Evolutionary conservation across 495 filamentous ascomycete species (phyloP).

Genomic region (Aspergillus taichungensis): DNA sequence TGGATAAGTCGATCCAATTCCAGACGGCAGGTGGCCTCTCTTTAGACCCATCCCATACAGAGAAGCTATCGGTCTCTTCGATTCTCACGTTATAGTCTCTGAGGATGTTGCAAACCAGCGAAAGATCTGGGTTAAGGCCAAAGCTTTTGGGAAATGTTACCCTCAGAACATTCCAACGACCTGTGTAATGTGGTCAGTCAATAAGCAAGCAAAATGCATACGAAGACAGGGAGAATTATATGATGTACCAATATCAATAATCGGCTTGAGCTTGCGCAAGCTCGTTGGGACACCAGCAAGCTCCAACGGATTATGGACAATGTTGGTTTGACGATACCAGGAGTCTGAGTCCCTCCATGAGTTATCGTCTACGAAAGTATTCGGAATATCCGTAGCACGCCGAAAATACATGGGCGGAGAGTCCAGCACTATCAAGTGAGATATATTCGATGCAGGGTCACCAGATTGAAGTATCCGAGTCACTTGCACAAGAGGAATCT

Average conservation of each 20-base stretch:
- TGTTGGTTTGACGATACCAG: conserved; percentile 70
- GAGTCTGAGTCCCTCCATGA: conserved; percentile 58
- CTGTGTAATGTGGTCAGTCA: conserved; percentile 4
- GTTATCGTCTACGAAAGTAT: conserved; percentile 28
- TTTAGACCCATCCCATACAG: conserved; percentile 1
- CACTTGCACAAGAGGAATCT: conserved; percentile 57
- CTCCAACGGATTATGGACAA: conserved; percentile 41
- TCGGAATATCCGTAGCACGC: conserved; percentile 33
- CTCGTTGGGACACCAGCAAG: conserved; percentile 37
- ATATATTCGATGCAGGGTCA: conserved; percentile 26
- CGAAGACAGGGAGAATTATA: background rate
- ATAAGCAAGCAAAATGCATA: background rate
- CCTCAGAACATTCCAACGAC: conserved; percentile 34
- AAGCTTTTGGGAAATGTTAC: conserved; percentile 20
- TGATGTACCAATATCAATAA: conserved; percentile 67
- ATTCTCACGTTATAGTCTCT: conserved; percentile 65
- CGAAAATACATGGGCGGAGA: conserved; percentile 59
- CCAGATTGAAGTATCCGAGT: conserved; percentile 42
- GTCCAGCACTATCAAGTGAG: conserved; percentile 48
- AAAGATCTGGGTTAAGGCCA: conserved; percentile 29
- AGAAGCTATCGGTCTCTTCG: conserved; percentile 19
- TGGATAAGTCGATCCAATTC: conserved; percentile 45
- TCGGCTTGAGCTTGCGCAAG: conserved; percentile 44
- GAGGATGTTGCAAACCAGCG: conserved; percentile 44
- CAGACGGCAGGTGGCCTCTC: conserved; percentile 33